Percentiles rank a stretch among this genome's conserved stretches.
phyloP scores from a whole-genome alignment of 257 asterid genomes.

The Nicotiana tomentosiformis region DNA sequence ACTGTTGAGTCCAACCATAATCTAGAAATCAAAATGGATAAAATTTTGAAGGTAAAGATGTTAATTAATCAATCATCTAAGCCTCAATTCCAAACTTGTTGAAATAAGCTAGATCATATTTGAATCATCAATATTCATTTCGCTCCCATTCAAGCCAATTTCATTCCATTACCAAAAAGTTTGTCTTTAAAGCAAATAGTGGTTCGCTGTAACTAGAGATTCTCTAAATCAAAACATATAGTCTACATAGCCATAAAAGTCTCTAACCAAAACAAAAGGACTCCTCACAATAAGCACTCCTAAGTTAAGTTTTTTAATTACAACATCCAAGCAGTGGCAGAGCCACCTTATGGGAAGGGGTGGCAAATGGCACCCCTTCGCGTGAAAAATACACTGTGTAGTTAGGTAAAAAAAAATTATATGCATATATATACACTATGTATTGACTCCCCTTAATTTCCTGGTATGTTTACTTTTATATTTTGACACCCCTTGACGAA shows the following conservation, averaged over 20 bases:
- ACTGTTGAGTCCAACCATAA: not conserved
- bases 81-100: not conserved
- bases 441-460: too few relatives aligned
- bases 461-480: too few relatives aligned
- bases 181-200: not conserved
- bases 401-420: too few relatives aligned
- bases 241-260: not conserved
- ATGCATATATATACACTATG: too few relatives aligned
- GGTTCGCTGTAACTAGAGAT: too few relatives aligned
- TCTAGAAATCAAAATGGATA: not conserved
- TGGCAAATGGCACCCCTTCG: too few relatives aligned
- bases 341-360: too few relatives aligned
- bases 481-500: too few relatives aligned
- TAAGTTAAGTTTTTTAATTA: not conserved
- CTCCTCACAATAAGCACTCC: too few relatives aligned
- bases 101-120: not conserved
- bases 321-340: not conserved
- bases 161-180: not conserved
- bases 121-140: not conserved
- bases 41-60: not conserved
- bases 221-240: not conserved
- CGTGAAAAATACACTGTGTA: too few relatives aligned
- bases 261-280: not conserved
- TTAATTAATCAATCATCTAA: not conserved
- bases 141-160: not conserved